phyloP scores from a whole-genome alignment of 176 grass and related monocot genomes.

The Oryza rufipogon region DNA sequence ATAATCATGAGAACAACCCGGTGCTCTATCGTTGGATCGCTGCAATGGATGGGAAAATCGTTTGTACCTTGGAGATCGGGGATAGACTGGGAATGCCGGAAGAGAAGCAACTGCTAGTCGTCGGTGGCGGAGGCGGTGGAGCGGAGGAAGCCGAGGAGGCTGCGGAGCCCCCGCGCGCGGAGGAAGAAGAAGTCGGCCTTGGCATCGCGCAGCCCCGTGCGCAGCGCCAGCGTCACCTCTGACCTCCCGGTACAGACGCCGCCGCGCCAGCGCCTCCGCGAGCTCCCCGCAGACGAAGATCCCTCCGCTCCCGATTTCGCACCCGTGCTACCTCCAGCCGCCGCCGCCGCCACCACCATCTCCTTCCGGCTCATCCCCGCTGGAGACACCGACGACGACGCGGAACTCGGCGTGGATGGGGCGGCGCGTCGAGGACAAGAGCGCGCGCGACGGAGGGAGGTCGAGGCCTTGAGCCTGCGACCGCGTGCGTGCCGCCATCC shows the following conservation, averaged over 20 bases:
- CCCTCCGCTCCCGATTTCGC: constrained; percentile 24
- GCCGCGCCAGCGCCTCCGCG: constrained; percentile 56
- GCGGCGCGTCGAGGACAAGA: too few species aligned
- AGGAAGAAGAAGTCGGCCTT: constrained; percentile 95
- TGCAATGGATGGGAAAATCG: constrained; percentile 16
- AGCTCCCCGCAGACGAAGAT: constrained; percentile 49
- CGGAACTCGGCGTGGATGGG: too few species aligned
- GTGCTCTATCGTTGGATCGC: constrained; percentile 5
- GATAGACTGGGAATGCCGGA: constrained; percentile 92
- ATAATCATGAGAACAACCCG: neutral
- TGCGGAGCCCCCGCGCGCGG: constrained; percentile 59
- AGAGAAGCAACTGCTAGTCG: constrained; percentile 67
- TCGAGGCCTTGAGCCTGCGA: too few species aligned
- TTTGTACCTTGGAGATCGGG: constrained; percentile 82
- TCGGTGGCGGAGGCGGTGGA: constrained; percentile 59
- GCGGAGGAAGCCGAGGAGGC: constrained; percentile 40
- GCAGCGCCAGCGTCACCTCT: constrained; percentile 80
- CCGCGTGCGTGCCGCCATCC: too few species aligned
- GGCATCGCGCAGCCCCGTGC: constrained; percentile 82
- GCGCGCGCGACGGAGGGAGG: too few species aligned
- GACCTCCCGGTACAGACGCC: constrained; percentile 75
- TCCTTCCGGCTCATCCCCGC: constrained; percentile 56
- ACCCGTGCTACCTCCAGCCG: constrained; percentile 20
- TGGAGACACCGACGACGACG: neutral
- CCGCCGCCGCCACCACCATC: constrained; percentile 1